Evolutionary conservation across 805 yeast species (phyloP).

Genomic region (Cyberlindnera japonica): DNA sequence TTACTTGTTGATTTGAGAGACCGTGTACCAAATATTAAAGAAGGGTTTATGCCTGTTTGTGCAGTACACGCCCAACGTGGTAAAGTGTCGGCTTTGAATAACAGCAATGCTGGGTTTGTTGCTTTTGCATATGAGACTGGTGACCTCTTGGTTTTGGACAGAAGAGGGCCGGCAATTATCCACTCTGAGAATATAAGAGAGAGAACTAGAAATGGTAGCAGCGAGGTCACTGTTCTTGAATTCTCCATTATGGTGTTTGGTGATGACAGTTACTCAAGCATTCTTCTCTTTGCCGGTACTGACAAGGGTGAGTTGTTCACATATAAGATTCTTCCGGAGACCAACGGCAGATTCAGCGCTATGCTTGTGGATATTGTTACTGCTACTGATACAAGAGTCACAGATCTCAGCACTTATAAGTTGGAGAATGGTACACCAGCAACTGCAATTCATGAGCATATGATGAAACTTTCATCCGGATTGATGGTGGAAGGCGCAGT

Average conservation of each 20-base stretch:
- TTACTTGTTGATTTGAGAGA: slow-evolving; percentile 46
- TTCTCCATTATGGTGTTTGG: slow-evolving; percentile 70
- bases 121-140: slow-evolving; percentile 79
- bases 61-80: slow-evolving; percentile 44
- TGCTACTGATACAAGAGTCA: slow-evolving; percentile 46
- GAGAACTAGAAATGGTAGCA: slow-evolving; percentile 25
- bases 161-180: slow-evolving; percentile 74
- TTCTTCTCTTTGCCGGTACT: slow-evolving; percentile 73
- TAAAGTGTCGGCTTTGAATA: slow-evolving; percentile 54
- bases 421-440: slow-evolving; percentile 60
- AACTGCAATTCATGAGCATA: slow-evolving; percentile 54
- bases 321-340: slow-evolving; percentile 61
- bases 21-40: slow-evolving; percentile 49
- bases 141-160: slow-evolving; percentile 67
- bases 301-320: slow-evolving; percentile 64
- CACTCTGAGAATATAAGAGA: slow-evolving; percentile 35
- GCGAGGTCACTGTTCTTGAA: slow-evolving; percentile 55
- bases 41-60: slow-evolving; percentile 60
- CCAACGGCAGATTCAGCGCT: slow-evolving; percentile 58
- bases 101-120: slow-evolving; percentile 79
- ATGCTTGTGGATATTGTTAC: slow-evolving; percentile 45
- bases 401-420: slow-evolving; percentile 55
- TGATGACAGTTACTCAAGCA: slow-evolving; percentile 67
- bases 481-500: slow-evolving; percentile 58
- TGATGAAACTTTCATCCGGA: slow-evolving; percentile 60